These are phyloP conservation scores for Cantharellus cinnabarinus DNA, from an alignment of 768 basidiomycete species.

Conservation along the genomic window DNA sequence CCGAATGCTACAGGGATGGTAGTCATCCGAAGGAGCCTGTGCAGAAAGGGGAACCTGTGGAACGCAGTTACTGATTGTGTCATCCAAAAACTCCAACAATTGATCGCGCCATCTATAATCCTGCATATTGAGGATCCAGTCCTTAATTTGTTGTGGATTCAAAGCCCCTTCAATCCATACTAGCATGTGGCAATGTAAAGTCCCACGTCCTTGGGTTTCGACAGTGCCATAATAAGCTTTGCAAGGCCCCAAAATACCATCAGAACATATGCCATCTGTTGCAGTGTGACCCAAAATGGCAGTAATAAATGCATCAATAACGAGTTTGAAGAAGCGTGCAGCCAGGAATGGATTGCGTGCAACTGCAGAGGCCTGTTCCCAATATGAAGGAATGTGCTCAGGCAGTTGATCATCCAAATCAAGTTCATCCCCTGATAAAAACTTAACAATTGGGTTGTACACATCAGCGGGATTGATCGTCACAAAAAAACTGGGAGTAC, in stretches of 20 bases:
- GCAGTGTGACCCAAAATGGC: not conserved
- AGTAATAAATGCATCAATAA: conserved; percentile 20
- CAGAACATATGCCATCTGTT: not conserved
- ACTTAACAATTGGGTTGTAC: conserved; percentile 8
- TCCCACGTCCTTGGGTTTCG: conserved; percentile 10
- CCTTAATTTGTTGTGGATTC: conserved; percentile 7
- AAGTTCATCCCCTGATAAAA: conserved; percentile 5
- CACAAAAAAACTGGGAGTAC: conserved; percentile 9
- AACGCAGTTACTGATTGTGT: not conserved
- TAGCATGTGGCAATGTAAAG: conserved; percentile 11
- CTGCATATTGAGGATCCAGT: not conserved
- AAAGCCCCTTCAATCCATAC: conserved; percentile 10
- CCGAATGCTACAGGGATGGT: not conserved
- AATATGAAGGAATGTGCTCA: not conserved
- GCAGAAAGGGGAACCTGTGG: not conserved
- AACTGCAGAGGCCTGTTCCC: not conserved
- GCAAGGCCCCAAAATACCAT: conserved; percentile 7
- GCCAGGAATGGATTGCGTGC: conserved; percentile 20
- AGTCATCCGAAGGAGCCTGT: not conserved
- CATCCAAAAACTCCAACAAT: not conserved
- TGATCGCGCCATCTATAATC: not conserved
- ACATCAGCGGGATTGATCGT: conserved; percentile 10
- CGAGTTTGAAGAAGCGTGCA: conserved; percentile 24
- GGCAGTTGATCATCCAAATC: conserved; percentile 4
- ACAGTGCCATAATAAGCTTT: conserved; percentile 9